phyloP scores from a whole-genome alignment of 2,329 filamentous ascomycete species.

The Neobulgaria alba region DNA sequence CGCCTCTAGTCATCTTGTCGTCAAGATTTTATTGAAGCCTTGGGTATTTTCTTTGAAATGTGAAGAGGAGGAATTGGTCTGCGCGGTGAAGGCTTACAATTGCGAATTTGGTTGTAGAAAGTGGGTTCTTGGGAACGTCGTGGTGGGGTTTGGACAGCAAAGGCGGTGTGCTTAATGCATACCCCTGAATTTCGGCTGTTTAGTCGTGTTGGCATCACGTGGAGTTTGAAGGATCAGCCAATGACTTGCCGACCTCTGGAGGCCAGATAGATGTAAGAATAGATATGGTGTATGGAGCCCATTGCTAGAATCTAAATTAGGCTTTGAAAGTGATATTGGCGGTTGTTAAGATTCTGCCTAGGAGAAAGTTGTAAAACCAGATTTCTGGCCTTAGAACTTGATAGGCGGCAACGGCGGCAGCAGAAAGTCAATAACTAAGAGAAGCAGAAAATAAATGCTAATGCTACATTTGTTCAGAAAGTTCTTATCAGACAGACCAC shows the following conservation, averaged over 20 bases:
- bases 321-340: too few relatives aligned
- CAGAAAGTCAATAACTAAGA: too few relatives aligned
- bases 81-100: background rate
- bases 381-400: too few relatives aligned
- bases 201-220: background rate
- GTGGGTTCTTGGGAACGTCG: background rate
- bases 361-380: too few relatives aligned
- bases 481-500: too few relatives aligned
- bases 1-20: slow-evolving; percentile 23
- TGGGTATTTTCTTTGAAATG: background rate
- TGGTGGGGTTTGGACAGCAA: background rate
- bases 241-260: background rate
- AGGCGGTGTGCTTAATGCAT: background rate
- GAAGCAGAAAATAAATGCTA: too few relatives aligned
- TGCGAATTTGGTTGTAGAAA: background rate
- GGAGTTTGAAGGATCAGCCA: background rate
- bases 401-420: too few relatives aligned
- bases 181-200: background rate
- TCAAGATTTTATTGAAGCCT: background rate
- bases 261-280: background rate
- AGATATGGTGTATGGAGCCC: too few relatives aligned
- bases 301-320: too few relatives aligned
- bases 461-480: too few relatives aligned
- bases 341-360: too few relatives aligned
- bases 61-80: background rate